Conservation (phyloP, 2,329 filamentous ascomycete genomes). For the Fusarium tricinctum region DNA sequence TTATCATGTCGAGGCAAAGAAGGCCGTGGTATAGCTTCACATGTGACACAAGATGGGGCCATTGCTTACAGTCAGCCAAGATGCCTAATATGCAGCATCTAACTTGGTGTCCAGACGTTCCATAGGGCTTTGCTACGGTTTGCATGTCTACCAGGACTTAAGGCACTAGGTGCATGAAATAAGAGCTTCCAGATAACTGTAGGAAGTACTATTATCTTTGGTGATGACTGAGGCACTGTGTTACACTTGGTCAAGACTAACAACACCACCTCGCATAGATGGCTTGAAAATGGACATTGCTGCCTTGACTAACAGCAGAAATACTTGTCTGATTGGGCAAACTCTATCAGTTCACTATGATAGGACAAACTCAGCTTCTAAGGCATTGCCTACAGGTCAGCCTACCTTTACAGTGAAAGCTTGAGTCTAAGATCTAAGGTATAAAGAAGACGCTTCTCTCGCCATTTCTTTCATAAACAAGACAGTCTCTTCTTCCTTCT, state of each 20-base stretch:
- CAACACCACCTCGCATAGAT: not conserved
- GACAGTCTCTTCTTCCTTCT: not conserved
- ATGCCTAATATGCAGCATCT: not conserved
- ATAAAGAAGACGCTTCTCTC: slow-evolving; percentile 27
- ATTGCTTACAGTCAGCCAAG: slow-evolving; percentile 4
- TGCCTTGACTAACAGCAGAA: slow-evolving; percentile 32
- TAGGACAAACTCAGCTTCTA: slow-evolving; percentile 11
- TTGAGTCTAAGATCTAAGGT: slow-evolving; percentile 14
- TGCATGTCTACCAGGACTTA: slow-evolving; percentile 4
- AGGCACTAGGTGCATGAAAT: too few relatives aligned
- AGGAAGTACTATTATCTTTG: not conserved
- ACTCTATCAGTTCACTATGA: not conserved
- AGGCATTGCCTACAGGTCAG: not conserved
- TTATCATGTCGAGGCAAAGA: not conserved
- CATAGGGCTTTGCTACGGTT: slow-evolving; percentile 20
- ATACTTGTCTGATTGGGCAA: slow-evolving; percentile 15
- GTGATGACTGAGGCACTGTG: not conserved
- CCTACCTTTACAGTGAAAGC: not conserved
- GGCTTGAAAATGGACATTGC: slow-evolving; percentile 23
- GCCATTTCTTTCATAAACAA: not conserved
- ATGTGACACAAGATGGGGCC: not conserved
- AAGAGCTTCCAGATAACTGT: too few relatives aligned
- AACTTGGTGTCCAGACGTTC: not conserved
- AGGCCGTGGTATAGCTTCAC: not conserved
- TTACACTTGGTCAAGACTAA: slow-evolving; percentile 14